phyloP scores from a whole-genome alignment of 2,329 filamentous ascomycete genomes.

The Mycosphaerelloides madeirae region DNA sequence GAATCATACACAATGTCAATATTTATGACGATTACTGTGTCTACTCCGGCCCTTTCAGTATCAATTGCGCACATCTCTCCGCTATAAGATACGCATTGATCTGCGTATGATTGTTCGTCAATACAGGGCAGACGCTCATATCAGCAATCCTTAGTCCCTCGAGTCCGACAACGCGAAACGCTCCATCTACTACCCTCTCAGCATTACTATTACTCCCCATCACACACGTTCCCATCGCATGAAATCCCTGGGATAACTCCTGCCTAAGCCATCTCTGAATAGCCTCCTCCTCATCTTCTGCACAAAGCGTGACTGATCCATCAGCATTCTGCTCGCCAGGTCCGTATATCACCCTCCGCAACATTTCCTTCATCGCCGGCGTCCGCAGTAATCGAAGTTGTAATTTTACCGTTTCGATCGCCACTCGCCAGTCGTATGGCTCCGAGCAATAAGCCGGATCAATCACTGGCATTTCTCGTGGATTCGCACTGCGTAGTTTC shows the following conservation, averaged over 20 bases:
- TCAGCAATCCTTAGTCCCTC: constrained; percentile 40
- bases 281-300: constrained; percentile 5
- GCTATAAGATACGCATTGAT: constrained; percentile 51
- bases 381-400: neutral
- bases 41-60: neutral
- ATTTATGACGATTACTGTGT: too few relatives aligned
- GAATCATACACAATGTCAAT: too few relatives aligned
- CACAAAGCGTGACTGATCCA: constrained; percentile 2
- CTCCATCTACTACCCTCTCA: constrained; percentile 40
- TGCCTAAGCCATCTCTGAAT: constrained; percentile 1
- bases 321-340: constrained; percentile 1
- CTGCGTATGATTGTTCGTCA: constrained; percentile 46
- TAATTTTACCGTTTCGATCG: constrained; percentile 7
- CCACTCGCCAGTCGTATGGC: constrained; percentile 7
- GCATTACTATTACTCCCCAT: constrained; percentile 2
- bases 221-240: constrained; percentile 5
- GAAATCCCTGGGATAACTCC: constrained; percentile 5
- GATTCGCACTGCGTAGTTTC: neutral
- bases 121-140: constrained; percentile 41
- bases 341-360: constrained; percentile 4
- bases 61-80: neutral
- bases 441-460: constrained; percentile 7
- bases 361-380: constrained; percentile 1
- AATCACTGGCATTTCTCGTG: constrained; percentile 3
- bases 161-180: constrained; percentile 38